A percentile compares a stretch with the other conserved stretches of the same genome.
Evolutionary conservation across 1,139 yeast species (phyloP).

Genomic region (Suhomyces panamericanus): DNA sequence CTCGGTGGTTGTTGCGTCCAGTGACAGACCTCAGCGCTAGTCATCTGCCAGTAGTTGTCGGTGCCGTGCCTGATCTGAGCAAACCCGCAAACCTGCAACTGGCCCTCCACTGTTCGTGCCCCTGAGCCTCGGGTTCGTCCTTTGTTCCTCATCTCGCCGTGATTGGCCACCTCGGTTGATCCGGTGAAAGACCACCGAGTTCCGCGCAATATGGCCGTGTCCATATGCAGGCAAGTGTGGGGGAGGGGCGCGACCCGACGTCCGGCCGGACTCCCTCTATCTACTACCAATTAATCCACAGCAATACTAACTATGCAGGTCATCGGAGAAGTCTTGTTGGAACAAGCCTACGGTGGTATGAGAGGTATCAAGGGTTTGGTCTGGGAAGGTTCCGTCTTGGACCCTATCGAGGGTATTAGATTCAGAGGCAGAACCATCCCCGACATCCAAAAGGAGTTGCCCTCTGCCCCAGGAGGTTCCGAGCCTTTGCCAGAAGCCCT

Average conservation of each 20-base stretch:
- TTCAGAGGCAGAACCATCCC: constrained; percentile 98
- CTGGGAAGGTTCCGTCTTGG: constrained; percentile 99
- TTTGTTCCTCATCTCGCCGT: not conserved
- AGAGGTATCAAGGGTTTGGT: constrained; percentile 97
- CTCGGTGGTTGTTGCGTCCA: too few relatives aligned
- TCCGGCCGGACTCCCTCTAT: not conserved
- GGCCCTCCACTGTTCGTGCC: too few relatives aligned
- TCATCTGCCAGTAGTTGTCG: too few relatives aligned
- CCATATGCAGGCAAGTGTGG: constrained; percentile 10
- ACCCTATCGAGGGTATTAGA: constrained; percentile 97
- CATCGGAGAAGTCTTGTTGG: constrained; percentile 90
- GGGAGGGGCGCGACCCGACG: constrained; percentile 11
- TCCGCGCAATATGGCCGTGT: not conserved
- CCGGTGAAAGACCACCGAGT: constrained; percentile 8
- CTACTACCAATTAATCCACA: not conserved
- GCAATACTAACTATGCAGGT: constrained; percentile 30
- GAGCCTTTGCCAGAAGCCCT: constrained; percentile 92
- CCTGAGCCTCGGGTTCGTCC: not conserved
- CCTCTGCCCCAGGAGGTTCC: constrained; percentile 85
- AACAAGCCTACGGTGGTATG: constrained; percentile 99
- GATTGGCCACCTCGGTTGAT: constrained; percentile 4
- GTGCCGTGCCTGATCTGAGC: too few relatives aligned
- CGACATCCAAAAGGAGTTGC: constrained; percentile 88
- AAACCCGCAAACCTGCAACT: too few relatives aligned
- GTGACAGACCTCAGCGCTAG: too few relatives aligned